Evolutionary conservation across 163 green algal species (phyloP).

Genomic region (Coccomyxa subellipsoidea): DNA sequence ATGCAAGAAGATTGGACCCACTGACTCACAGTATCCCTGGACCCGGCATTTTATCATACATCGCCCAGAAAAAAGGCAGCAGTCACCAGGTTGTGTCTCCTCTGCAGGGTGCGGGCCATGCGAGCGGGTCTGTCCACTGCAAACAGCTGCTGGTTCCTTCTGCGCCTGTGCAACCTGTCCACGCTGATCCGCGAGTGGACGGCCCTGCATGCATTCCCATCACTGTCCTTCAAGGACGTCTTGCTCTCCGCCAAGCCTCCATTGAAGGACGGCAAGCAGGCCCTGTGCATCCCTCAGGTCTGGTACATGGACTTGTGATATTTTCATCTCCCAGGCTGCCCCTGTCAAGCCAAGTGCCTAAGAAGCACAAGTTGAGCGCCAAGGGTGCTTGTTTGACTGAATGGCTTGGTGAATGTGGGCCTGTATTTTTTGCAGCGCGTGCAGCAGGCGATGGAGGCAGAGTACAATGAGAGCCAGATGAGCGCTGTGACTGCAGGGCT

Average conservation of each 20-base stretch:
- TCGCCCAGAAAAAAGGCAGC: too few species aligned
- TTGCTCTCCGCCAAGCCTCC: constrained; percentile 46
- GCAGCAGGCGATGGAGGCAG: constrained; percentile 44
- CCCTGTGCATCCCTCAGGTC: neutral
- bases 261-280: neutral
- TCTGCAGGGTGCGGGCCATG: constrained; percentile 36
- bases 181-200: constrained; percentile 87
- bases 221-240: constrained; percentile 67
- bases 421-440: neutral
- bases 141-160: constrained; percentile 61
- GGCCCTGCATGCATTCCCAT: constrained; percentile 68
- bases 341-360: neutral
- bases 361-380: too few species aligned
- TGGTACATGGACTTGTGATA: neutral
- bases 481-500: constrained; percentile 65
- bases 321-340: too few species aligned
- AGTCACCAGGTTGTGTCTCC: too few species aligned
- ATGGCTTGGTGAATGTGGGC: neutral
- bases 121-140: constrained; percentile 14
- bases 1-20: too few species aligned
- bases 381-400: too few species aligned
- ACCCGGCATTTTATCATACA: too few species aligned
- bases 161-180: constrained; percentile 74
- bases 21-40: too few species aligned
- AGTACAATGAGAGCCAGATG: constrained; percentile 81